Percentiles rank a stretch among this genome's conserved stretches.
phyloP scores from a whole-genome alignment of 805 yeast species.

The Kuraishia ogatae region DNA sequence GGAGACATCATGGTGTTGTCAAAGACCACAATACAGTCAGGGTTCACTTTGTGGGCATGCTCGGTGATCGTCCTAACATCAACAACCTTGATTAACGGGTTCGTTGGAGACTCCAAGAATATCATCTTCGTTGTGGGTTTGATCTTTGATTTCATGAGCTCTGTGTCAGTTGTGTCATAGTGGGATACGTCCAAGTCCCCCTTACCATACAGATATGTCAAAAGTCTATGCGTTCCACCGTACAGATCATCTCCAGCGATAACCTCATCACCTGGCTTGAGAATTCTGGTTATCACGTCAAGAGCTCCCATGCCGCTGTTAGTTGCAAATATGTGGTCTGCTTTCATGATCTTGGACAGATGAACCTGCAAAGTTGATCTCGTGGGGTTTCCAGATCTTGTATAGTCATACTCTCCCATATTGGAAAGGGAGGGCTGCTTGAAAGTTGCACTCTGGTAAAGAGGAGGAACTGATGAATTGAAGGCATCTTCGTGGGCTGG shows the following conservation, averaged over 20 bases:
- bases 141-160: constrained; percentile 48
- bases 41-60: constrained; percentile 58
- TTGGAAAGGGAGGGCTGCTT: constrained; percentile 66
- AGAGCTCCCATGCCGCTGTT: constrained; percentile 90
- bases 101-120: constrained; percentile 86
- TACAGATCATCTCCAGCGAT: constrained; percentile 92
- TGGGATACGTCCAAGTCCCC: constrained; percentile 63
- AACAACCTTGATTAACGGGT: constrained; percentile 83
- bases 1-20: constrained; percentile 99
- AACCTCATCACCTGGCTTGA: constrained; percentile 81
- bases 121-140: constrained; percentile 60
- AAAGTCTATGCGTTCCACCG: constrained; percentile 87
- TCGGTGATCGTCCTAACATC: constrained; percentile 64
- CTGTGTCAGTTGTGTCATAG: constrained; percentile 72
- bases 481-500: constrained; percentile 57
- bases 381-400: constrained; percentile 93
- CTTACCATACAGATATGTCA: constrained; percentile 59
- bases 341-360: constrained; percentile 68
- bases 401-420: constrained; percentile 79
- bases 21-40: constrained; percentile 68
- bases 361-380: constrained; percentile 74
- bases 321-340: constrained; percentile 72
- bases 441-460: constrained; percentile 93
- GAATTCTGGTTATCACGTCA: constrained; percentile 71
- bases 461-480: constrained; percentile 78